A percentile compares a stretch with the other conserved stretches of the same genome.
Evolutionary conservation across 768 basidiomycete species (phyloP).

Genomic region (Sistotremastrum suecicum): DNA sequence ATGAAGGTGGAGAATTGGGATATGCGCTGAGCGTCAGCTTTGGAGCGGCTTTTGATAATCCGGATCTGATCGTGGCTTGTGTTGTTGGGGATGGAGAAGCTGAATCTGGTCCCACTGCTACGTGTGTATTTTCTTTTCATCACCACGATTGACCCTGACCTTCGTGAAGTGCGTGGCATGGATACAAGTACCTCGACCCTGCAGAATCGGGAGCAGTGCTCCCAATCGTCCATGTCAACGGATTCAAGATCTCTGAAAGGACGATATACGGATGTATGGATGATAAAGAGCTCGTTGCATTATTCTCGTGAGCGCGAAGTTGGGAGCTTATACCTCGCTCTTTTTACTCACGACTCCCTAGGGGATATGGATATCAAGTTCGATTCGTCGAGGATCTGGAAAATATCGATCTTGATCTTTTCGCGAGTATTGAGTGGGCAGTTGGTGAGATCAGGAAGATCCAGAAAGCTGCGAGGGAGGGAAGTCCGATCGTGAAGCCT

Average conservation of each 20-base stretch:
- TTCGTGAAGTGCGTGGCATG: constrained; percentile 54
- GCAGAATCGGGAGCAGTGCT: constrained; percentile 87
- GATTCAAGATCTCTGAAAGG: constrained; percentile 83
- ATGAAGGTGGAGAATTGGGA: constrained; percentile 85
- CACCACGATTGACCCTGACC: not conserved
- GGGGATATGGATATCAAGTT: constrained; percentile 81
- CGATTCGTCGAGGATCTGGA: constrained; percentile 59
- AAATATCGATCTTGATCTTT: constrained; percentile 65
- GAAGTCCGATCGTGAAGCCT: constrained; percentile 73
- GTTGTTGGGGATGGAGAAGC: constrained; percentile 86
- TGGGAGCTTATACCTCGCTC: not conserved
- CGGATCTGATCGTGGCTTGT: constrained; percentile 69
- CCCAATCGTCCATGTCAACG: constrained; percentile 81
- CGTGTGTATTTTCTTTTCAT: constrained; percentile 12
- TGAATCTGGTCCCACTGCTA: constrained; percentile 66
- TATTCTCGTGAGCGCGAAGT: constrained; percentile 45
- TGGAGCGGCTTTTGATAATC: constrained; percentile 85
- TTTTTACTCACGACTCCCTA: constrained; percentile 10
- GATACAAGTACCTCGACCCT: constrained; percentile 83
- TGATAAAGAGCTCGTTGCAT: constrained; percentile 58
- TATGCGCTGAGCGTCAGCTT: constrained; percentile 80
- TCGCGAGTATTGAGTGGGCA: constrained; percentile 74
- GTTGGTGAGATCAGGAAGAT: constrained; percentile 59
- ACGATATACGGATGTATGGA: constrained; percentile 90
- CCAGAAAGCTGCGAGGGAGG: constrained; percentile 63